Percentiles rank a stretch among this genome's conserved stretches.
Conservation (phyloP, 2,329 filamentous ascomycete genomes). For the Neobulgaria alba region DNA sequence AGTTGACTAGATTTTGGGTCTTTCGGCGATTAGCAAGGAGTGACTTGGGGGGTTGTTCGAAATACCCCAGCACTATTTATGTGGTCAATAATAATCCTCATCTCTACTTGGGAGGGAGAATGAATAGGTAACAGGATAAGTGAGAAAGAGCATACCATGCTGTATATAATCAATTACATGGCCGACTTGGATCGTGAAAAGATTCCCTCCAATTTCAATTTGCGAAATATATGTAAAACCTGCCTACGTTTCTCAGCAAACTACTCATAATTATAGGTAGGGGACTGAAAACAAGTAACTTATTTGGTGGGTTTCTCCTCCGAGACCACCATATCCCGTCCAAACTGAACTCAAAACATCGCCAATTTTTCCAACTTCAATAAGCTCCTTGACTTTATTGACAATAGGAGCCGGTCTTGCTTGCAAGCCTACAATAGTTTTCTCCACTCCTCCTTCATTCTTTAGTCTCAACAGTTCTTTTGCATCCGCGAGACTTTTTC, state of each 20-base stretch:
- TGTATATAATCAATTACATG: constrained; percentile 36
- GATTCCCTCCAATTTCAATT: constrained; percentile 34
- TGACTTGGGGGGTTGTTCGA: no score
- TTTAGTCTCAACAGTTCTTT: constrained; percentile 14
- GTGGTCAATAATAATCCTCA: no score
- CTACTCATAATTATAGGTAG: no score
- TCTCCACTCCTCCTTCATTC: constrained; percentile 19
- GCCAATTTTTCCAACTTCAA: constrained; percentile 40
- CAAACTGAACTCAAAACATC: constrained; percentile 37
- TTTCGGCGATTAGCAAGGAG: no score
- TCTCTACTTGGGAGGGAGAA: no score
- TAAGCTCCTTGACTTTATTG: constrained; percentile 29
- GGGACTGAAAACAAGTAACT: no score
- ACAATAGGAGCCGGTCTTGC: constrained; percentile 37
- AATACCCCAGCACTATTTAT: no score
- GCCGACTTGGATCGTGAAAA: constrained; percentile 23
- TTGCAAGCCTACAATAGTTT: constrained; percentile 41
- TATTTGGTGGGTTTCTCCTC: constrained; percentile 20
- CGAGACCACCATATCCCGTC: constrained; percentile 30
- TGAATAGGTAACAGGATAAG: no score
- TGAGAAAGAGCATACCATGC: constrained; percentile 7
- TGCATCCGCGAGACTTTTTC: not conserved
- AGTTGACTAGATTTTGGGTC: constrained; percentile 3
- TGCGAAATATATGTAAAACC: no score
- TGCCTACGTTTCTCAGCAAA: no score